phyloP scores from a whole-genome alignment of 345 rosid genomes.

The Acer yangbiense region DNA sequence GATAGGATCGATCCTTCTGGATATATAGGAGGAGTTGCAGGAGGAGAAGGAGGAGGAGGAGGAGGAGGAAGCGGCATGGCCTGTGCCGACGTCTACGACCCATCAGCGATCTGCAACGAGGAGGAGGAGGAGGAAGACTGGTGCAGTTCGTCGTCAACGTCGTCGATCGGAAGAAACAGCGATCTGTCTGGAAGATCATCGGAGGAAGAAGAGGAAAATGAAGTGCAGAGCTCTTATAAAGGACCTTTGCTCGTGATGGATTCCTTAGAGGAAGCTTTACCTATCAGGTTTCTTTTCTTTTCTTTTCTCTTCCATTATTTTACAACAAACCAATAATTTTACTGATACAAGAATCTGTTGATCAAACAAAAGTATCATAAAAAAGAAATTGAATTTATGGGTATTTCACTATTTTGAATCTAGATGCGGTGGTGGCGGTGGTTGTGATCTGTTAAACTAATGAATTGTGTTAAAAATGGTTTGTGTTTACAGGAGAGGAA shows the following conservation, averaged over 20 bases:
- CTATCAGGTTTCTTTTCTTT: slow-evolving; percentile 47
- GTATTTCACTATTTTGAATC: no score
- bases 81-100: not conserved
- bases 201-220: slow-evolving; percentile 42
- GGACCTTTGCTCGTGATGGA: slow-evolving; percentile 58
- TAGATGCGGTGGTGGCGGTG: no score
- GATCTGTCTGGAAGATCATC: slow-evolving; percentile 43
- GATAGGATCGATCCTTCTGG: slow-evolving; percentile 33
- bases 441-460: no score
- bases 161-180: slow-evolving; percentile 68
- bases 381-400: no score
- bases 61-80: slow-evolving; percentile 8
- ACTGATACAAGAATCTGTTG: no score
- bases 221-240: slow-evolving; percentile 61
- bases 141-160: slow-evolving; percentile 41
- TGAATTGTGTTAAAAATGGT: not conserved
- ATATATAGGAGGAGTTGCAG: not conserved
- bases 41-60: not conserved
- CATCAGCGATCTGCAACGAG: slow-evolving; percentile 4
- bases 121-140: slow-evolving; percentile 24
- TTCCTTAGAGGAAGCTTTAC: slow-evolving; percentile 62
- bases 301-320: not conserved
- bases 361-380: no score
- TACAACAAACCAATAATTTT: not conserved
- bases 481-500: slow-evolving; percentile 61